Evolutionary conservation across 1,284 basidiomycete species (phyloP).

Genomic region (Cystobasidium slooffiae): DNA sequence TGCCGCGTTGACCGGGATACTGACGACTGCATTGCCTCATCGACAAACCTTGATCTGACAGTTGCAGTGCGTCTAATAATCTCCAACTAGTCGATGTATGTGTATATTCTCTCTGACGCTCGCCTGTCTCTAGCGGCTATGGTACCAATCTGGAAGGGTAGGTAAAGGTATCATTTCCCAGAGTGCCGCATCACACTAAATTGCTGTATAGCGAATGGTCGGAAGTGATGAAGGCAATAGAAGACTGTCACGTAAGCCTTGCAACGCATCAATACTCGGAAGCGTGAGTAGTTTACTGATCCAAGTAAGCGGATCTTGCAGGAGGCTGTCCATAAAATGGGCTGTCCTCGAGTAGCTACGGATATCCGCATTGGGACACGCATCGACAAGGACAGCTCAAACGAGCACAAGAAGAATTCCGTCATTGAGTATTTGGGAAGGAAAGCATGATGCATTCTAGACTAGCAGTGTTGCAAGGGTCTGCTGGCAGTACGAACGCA

Average conservation of each 20-base stretch:
- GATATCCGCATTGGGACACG: constrained; percentile 42
- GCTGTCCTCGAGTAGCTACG: constrained; percentile 43
- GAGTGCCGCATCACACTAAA: background rate
- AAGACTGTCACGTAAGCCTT: constrained; percentile 34
- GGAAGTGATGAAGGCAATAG: constrained; percentile 42
- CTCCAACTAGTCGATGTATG: background rate
- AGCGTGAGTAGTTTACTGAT: background rate
- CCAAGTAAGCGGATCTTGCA: background rate
- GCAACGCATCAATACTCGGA: too few species aligned
- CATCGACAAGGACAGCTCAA: constrained; percentile 43
- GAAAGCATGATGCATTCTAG: background rate
- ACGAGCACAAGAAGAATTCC: constrained; percentile 41
- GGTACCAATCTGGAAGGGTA: constrained; percentile 43
- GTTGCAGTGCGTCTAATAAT: constrained; percentile 28
- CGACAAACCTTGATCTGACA: background rate
- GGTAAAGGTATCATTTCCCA: background rate
- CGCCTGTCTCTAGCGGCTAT: constrained; percentile 25
- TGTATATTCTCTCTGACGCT: background rate
- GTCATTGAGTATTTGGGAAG: constrained; percentile 32
- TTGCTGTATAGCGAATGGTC: constrained; percentile 35
- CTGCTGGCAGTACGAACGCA: background rate
- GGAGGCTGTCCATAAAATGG: constrained; percentile 38
- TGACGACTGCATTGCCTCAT: background rate
- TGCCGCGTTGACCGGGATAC: background rate
- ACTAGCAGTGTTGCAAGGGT: background rate